These are phyloP conservation scores for Lachnellula hyalina DNA, from an alignment of 2,329 filamentous ascomycete genomes.

Conservation along the genomic window DNA sequence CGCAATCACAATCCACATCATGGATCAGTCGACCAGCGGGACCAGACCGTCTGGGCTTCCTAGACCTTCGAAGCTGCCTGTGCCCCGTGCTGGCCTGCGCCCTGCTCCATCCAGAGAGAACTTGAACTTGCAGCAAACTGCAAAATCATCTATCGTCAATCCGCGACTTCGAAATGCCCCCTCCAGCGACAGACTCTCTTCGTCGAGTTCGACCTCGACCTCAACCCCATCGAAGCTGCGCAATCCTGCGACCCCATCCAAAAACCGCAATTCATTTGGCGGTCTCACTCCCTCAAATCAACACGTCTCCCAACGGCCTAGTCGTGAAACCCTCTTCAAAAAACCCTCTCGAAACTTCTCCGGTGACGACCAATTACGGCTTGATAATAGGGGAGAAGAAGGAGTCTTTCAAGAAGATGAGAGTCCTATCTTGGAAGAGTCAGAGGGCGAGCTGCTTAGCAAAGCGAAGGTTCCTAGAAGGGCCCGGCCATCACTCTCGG, in stretches of 20 bases:
- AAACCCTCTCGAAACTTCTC: constrained; percentile 17
- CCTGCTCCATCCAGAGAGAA: constrained; percentile 43
- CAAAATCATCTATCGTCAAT: constrained; percentile 14
- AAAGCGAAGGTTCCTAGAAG: constrained; percentile 5
- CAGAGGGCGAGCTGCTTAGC: not conserved
- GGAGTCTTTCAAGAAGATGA: constrained; percentile 12
- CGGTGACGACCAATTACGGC: constrained; percentile 5
- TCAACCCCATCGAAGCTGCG: constrained; percentile 10
- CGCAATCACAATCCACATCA: constrained; percentile 9
- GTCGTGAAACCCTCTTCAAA: constrained; percentile 17
- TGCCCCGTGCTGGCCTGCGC: constrained; percentile 40
- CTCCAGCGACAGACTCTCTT: constrained; percentile 19
- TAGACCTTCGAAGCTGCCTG: constrained; percentile 48
- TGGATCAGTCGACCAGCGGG: constrained; percentile 26
- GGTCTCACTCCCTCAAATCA: constrained; percentile 8
- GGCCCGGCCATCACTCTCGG: constrained; percentile 59
- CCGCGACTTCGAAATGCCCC: constrained; percentile 25
- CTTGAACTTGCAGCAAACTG: constrained; percentile 36
- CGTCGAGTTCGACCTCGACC: not conserved
- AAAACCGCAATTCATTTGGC: constrained; percentile 4
- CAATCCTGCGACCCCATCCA: constrained; percentile 15
- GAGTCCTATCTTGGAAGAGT: constrained; percentile 10
- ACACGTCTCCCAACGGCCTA: constrained; percentile 14
- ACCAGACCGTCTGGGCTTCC: constrained; percentile 36
- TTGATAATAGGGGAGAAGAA: constrained; percentile 4